Evolutionary conservation across 208 protist species (phyloP).

Genomic region (Herpetomonas muscarum): DNA sequence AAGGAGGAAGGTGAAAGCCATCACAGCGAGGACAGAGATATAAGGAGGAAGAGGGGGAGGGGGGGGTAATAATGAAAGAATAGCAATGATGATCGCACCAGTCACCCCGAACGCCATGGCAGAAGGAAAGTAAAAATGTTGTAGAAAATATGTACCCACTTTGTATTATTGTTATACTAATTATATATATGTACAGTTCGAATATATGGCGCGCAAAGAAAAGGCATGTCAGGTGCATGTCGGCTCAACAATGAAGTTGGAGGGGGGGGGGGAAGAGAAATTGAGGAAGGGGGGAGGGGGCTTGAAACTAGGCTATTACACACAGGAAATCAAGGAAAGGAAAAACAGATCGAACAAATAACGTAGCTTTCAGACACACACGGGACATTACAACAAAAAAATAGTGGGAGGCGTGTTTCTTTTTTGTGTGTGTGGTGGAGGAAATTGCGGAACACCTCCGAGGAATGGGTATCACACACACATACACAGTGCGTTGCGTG

Average conservation of each 20-base stretch:
- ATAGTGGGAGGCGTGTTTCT: not conserved
- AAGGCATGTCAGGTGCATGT: no score
- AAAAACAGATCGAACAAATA: conserved; percentile 12
- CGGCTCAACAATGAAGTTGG: no score
- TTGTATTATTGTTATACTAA: no score
- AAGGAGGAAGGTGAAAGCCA: not conserved
- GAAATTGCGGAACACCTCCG: no score
- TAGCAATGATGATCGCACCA: not conserved
- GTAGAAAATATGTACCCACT: no score
- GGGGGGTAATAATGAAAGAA: conserved; percentile 5
- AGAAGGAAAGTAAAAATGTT: conserved; percentile 6
- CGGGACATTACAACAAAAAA: not conserved
- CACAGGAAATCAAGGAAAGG: conserved; percentile 5
- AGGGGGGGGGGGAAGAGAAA: no score
- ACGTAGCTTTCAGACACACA: not conserved
- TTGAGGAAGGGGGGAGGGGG: no score
- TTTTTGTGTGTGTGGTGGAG: no score
- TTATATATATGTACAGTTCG: no score
- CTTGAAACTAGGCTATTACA: not conserved
- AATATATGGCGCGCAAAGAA: no score
- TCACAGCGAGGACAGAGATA: conserved; percentile 1
- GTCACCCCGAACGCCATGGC: not conserved
- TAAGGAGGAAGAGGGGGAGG: conserved; percentile 9
- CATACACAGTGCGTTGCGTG: no score
- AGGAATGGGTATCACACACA: no score